These are phyloP conservation scores for Rhynchospora breviuscula DNA, from an alignment of 176 grass and related monocot species.

Conservation along the genomic window DNA sequence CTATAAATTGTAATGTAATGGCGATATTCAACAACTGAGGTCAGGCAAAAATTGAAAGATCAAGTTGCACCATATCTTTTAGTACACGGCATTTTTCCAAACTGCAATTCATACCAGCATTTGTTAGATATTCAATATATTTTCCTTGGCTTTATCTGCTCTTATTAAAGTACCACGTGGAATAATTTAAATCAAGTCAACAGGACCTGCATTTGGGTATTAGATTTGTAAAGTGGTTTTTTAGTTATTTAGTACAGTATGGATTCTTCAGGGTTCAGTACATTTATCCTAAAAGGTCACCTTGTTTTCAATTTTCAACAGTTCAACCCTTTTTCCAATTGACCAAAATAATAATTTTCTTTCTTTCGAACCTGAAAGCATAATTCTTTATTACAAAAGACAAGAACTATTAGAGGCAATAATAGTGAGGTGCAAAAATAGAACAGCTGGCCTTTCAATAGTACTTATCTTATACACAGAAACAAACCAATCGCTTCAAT, in stretches of 20 bases:
- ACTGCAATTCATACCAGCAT: not conserved
- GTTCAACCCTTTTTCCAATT: not conserved
- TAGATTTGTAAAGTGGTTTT: not conserved
- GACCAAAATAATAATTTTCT: not conserved
- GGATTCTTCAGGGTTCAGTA: not conserved
- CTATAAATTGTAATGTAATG: not conserved
- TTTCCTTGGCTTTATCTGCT: not conserved
- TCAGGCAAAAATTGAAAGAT: not conserved
- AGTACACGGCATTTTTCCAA: not conserved
- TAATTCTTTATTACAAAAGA: not conserved
- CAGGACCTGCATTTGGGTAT: not conserved
- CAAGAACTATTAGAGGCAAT: not conserved
- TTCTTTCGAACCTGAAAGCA: not conserved
- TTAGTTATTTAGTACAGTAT: not conserved
- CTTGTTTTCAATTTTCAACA: not conserved
- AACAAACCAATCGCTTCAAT: not conserved
- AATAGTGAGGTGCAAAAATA: not conserved
- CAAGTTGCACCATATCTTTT: not conserved
- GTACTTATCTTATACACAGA: not conserved
- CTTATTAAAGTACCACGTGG: not conserved
- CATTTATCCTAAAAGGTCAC: not conserved
- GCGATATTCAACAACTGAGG: not conserved
- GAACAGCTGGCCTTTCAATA: not conserved
- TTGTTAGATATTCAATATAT: not conserved
- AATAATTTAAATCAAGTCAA: not conserved